Evolutionary conservation across 768 basidiomycete species (phyloP).

Genomic region (Pleurotus salmoneostramineus): DNA sequence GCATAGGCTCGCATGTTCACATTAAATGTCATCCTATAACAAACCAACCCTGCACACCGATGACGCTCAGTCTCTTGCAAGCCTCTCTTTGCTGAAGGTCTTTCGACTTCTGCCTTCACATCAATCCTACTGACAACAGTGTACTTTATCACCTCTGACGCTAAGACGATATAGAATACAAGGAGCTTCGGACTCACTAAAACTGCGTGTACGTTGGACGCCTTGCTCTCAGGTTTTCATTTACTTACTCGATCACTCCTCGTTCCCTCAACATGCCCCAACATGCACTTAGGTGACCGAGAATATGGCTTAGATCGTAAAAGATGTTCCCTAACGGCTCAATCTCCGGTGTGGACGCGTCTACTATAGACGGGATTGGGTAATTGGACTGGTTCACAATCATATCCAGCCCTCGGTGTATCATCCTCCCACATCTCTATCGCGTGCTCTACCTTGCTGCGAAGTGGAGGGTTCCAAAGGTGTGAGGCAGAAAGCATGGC

Average conservation of each 20-base stretch:
- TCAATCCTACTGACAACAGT: no score
- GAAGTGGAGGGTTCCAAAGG: neutral
- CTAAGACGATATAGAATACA: no score
- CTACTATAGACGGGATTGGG: neutral
- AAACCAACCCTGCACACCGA: no score
- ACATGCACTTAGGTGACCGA: neutral
- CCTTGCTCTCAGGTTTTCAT: slow-evolving; percentile 2
- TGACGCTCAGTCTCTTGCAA: no score
- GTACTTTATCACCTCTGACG: no score
- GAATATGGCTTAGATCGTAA: neutral
- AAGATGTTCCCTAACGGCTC: neutral
- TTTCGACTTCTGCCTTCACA: no score
- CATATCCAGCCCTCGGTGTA: slow-evolving; percentile 1
- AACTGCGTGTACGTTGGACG: slow-evolving; percentile 7
- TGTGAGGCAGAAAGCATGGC: slow-evolving; percentile 4
- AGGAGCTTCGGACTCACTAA: neutral
- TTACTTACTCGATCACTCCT: slow-evolving; percentile 1
- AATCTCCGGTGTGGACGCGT: neutral
- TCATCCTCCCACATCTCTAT: neutral
- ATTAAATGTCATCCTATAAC: neutral
- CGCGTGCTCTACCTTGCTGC: slow-evolving; percentile 5
- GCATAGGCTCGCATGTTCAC: neutral
- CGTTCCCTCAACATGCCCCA: slow-evolving; percentile 4
- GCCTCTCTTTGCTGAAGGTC: no score
- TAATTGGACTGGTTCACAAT: neutral